Conservation (phyloP, 805 yeast species). For the Candida oleophila region DNA sequence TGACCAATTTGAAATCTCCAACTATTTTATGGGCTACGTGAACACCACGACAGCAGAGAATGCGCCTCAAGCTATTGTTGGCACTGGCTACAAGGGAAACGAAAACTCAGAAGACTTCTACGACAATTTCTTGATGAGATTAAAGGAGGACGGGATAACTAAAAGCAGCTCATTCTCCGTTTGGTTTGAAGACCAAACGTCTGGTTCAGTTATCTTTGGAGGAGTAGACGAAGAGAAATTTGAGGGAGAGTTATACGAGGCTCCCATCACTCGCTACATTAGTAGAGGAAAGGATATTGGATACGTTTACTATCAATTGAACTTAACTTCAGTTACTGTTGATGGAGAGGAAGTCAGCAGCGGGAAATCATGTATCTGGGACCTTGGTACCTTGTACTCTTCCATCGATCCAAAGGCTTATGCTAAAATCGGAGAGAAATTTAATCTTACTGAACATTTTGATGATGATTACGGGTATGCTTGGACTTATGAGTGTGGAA, state of each 20-base stretch:
- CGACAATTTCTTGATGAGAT: not conserved
- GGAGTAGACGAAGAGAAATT: not conserved
- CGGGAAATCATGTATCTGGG: not conserved
- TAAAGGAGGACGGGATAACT: not conserved
- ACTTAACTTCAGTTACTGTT: not conserved
- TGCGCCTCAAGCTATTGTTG: not conserved
- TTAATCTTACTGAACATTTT: not conserved
- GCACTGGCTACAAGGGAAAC: not conserved
- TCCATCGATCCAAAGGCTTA: too few relatives aligned
- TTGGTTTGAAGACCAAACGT: not conserved
- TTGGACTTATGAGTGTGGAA: not conserved
- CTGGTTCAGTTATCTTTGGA: not conserved
- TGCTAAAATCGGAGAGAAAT: too few relatives aligned
- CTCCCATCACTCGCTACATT: not conserved
- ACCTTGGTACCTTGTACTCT: not conserved
- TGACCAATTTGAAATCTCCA: not conserved
- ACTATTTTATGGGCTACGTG: too few relatives aligned
- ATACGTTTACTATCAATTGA: not conserved
- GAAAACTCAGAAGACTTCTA: not conserved
- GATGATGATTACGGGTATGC: not conserved
- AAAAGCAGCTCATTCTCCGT: not conserved
- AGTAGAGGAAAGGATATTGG: not conserved
- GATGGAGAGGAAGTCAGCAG: not conserved
- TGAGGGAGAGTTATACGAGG: not conserved
- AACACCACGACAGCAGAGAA: not conserved